Evolutionary conservation across 371 early-diverging fungal species (phyloP).

Genomic region (Capillidium rhysosporum): DNA sequence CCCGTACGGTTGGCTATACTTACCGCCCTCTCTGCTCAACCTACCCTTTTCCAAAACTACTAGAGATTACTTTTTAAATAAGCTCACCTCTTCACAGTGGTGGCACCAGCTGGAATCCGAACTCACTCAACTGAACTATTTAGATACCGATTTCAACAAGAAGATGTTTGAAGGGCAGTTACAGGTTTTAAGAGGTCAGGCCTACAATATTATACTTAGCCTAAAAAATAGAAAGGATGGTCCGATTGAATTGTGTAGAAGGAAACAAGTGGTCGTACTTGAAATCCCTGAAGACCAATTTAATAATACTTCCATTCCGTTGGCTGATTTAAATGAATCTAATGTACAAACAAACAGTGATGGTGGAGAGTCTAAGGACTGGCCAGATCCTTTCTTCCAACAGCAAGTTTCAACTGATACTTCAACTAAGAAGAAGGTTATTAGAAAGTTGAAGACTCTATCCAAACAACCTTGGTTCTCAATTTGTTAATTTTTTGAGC

Average conservation of each 20-base stretch:
- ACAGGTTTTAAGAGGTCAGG: slow-evolving; percentile 71
- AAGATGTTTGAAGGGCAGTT: slow-evolving; percentile 60
- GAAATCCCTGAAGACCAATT: no score
- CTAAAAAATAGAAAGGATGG: slow-evolving; percentile 30
- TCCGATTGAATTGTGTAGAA: slow-evolving; percentile 32
- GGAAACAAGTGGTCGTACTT: slow-evolving; percentile 24
- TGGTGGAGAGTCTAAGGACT: no score
- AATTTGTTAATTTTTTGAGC: no score
- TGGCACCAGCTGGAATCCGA: slow-evolving; percentile 51
- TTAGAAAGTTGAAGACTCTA: no score
- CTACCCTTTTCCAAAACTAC: slow-evolving; percentile 48
- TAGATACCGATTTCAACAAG: slow-evolving; percentile 55
- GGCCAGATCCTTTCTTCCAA: no score
- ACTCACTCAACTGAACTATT: slow-evolving; percentile 35
- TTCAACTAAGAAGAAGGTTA: no score
- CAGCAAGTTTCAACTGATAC: no score
- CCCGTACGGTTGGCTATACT: slow-evolving; percentile 69
- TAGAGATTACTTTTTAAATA: slow-evolving; percentile 34
- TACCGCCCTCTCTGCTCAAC: slow-evolving; percentile 31
- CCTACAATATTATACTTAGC: slow-evolving; percentile 53
- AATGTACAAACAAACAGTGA: no score
- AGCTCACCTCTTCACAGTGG: slow-evolving; percentile 52
- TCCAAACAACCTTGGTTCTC: no score
- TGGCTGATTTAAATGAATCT: no score
- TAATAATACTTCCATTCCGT: no score